A percentile compares a stretch with the other conserved stretches of the same genome.
Evolutionary conservation across 2,329 filamentous ascomycete species (phyloP).

Genomic region (Byssothecium circinans): DNA sequence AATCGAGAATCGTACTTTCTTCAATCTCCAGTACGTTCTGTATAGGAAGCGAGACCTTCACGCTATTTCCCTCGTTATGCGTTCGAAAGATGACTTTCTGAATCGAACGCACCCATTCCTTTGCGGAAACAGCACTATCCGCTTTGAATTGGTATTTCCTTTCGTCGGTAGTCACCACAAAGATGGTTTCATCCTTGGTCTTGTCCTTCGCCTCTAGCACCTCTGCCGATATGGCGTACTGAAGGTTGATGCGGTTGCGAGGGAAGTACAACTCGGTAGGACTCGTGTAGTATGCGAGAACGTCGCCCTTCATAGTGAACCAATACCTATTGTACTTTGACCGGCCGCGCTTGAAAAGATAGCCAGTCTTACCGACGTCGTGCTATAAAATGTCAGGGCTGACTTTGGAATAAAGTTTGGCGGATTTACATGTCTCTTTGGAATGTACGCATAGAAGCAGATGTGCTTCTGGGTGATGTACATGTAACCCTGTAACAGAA

Average conservation of each 20-base stretch:
- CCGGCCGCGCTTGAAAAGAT: constrained; percentile 83
- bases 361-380: constrained; percentile 77
- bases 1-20: constrained; percentile 85
- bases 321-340: constrained; percentile 90
- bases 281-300: constrained; percentile 85
- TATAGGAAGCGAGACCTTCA: constrained; percentile 91
- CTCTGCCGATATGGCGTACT: constrained; percentile 86
- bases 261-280: constrained; percentile 88
- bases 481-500: constrained; percentile 90
- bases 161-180: constrained; percentile 79
- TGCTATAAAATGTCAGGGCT: constrained; percentile 29
- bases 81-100: constrained; percentile 95
- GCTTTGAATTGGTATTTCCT: constrained; percentile 85
- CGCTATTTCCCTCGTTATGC: constrained; percentile 93
- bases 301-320: constrained; percentile 90
- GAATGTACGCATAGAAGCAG: constrained; percentile 97
- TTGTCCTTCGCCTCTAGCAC: constrained; percentile 70
- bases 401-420: background rate
- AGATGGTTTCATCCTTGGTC: constrained; percentile 71
- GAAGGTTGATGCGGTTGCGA: constrained; percentile 85
- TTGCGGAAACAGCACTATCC: constrained; percentile 83
- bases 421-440: constrained; percentile 75
- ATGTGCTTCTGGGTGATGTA: constrained; percentile 93
- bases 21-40: constrained; percentile 90
- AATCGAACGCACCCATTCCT: constrained; percentile 93